These are phyloP conservation scores for Hapsidospora chrysogenum DNA, from an alignment of 495 filamentous ascomycete species.

Conservation along the genomic window DNA sequence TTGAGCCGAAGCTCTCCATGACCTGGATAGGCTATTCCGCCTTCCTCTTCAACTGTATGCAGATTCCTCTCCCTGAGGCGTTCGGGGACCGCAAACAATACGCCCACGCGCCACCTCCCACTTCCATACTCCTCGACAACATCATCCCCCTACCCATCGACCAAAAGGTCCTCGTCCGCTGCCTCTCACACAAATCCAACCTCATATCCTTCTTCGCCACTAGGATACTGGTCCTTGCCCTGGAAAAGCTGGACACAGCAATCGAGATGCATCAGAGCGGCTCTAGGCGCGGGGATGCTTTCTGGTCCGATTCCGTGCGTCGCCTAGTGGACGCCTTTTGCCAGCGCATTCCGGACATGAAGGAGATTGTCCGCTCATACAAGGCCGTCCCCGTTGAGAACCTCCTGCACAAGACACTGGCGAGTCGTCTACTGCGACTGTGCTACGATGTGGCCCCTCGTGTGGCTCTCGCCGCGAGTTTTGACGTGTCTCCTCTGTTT, in stretches of 20 bases:
- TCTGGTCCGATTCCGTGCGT: conserved; percentile 49
- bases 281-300: conserved; percentile 18
- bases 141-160: conserved; percentile 72
- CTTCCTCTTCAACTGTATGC: conserved; percentile 64
- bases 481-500: conserved; percentile 69
- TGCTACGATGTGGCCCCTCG: conserved; percentile 75
- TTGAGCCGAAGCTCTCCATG: conserved; percentile 77
- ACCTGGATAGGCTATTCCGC: conserved; percentile 91
- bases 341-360: conserved; percentile 59
- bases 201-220: conserved; percentile 72
- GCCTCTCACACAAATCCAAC: conserved; percentile 54
- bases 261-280: conserved; percentile 35
- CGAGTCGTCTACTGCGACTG: conserved; percentile 51
- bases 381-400: conserved; percentile 47
- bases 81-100: conserved; percentile 40
- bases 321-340: conserved; percentile 59
- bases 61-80: conserved; percentile 51
- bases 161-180: conserved; percentile 58
- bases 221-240: conserved; percentile 56
- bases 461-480: conserved; percentile 61
- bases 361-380: conserved; percentile 55
- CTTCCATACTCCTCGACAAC: conserved; percentile 61
- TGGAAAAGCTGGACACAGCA: conserved; percentile 55
- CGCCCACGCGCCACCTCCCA: conserved; percentile 53
- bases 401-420: conserved; percentile 59